Conservation (phyloP, 1,284 basidiomycete genomes). For the Ceratobasidium sp. region DNA sequence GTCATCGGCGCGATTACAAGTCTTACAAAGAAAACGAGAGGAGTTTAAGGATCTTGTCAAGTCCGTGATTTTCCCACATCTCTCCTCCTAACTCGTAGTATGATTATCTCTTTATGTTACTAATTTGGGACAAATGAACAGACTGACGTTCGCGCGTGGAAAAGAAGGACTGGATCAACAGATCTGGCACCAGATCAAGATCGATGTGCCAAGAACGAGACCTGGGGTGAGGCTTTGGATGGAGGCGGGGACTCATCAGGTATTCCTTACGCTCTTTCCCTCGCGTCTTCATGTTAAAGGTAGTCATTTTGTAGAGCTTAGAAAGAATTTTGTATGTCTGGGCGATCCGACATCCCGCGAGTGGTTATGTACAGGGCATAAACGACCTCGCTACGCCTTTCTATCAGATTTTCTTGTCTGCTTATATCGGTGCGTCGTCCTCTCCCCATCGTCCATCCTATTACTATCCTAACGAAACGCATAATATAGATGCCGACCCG, state of each 20-base stretch:
- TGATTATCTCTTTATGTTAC: background rate
- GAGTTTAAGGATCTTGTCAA: conserved; percentile 93
- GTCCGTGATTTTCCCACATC: conserved; percentile 3
- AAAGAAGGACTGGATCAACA: conserved; percentile 89
- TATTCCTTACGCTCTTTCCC: conserved; percentile 59
- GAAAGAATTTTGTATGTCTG: conserved; percentile 98
- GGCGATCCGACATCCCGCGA: conserved; percentile 97
- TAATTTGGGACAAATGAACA: background rate
- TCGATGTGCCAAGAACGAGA: conserved; percentile 93
- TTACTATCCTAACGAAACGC: too few relatives aligned
- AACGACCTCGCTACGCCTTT: conserved; percentile 97
- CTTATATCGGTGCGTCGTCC: conserved; percentile 87
- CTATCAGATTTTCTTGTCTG: conserved; percentile 92
- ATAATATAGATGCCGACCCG: conserved; percentile 81
- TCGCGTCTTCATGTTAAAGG: too few relatives aligned
- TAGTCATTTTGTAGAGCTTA: conserved; percentile 80
- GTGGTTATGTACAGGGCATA: conserved; percentile 97
- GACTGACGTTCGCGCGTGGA: conserved; percentile 88
- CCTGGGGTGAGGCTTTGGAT: conserved; percentile 95
- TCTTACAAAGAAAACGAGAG: conserved; percentile 88
- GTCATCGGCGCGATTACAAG: conserved; percentile 79
- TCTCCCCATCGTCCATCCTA: too few relatives aligned
- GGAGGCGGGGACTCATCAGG: conserved; percentile 87
- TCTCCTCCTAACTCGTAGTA: background rate
- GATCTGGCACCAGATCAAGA: conserved; percentile 99